These are phyloP conservation scores for Phylloporus sp. DNA, from an alignment of 768 basidiomycete genomes.

Conservation along the genomic window DNA sequence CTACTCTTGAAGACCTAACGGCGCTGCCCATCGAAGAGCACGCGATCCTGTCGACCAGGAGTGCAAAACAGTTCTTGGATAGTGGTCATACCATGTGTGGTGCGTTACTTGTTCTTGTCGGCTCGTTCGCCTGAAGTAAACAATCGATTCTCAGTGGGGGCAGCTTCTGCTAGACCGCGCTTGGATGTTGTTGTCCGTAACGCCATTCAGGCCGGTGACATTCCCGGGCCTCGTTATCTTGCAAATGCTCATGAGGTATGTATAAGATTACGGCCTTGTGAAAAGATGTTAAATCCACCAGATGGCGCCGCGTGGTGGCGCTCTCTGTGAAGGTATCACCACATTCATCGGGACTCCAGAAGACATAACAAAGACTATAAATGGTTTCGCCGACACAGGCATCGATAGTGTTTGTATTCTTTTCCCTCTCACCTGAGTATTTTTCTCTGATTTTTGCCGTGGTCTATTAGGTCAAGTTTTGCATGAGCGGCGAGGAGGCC, in stretches of 20 bases:
- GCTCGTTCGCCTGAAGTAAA: background rate
- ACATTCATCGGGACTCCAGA: constrained; percentile 26
- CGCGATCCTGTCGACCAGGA: constrained; percentile 26
- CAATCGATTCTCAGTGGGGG: constrained; percentile 23
- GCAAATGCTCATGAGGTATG: constrained; percentile 34
- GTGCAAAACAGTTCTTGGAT: constrained; percentile 32
- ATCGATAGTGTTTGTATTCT: constrained; percentile 17
- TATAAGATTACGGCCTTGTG: background rate
- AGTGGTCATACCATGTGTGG: constrained; percentile 37
- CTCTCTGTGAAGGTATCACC: constrained; percentile 31
- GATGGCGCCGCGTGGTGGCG: constrained; percentile 31
- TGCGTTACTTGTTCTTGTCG: constrained; percentile 1
- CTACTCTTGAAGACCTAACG: constrained; percentile 28
- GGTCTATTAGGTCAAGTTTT: constrained; percentile 28
- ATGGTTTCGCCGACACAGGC: constrained; percentile 22
- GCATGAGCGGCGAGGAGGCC: constrained; percentile 36
- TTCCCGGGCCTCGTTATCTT: constrained; percentile 34
- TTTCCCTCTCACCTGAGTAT: background rate
- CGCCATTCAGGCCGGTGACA: constrained; percentile 31
- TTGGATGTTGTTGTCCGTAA: constrained; percentile 32
- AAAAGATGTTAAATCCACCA: background rate
- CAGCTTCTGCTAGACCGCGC: constrained; percentile 32
- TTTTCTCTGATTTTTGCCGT: background rate
- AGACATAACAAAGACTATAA: constrained; percentile 27
- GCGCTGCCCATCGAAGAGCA: constrained; percentile 31